phyloP scores from a whole-genome alignment of 2,329 filamentous ascomycete species.

The Teratosphaeria epicoccoides region DNA sequence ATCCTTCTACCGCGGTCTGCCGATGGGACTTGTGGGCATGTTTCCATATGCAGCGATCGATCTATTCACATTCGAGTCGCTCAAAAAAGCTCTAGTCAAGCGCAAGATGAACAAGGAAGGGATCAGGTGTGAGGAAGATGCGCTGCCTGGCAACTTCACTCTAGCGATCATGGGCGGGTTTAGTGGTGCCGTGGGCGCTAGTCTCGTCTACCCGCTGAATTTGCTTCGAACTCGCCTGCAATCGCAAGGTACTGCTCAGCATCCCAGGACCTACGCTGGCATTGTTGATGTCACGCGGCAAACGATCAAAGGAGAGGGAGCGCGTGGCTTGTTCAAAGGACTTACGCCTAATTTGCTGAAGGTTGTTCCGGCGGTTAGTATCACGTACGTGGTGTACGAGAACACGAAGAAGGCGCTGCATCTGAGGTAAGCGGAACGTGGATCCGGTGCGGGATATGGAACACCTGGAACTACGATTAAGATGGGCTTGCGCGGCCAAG shows the following conservation, averaged over 20 bases:
- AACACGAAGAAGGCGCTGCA: conserved; percentile 66
- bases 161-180: conserved; percentile 84
- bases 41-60: conserved; percentile 97
- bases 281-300: conserved; percentile 80
- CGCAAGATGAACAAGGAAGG: conserved; percentile 59
- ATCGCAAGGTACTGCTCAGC: conserved; percentile 86
- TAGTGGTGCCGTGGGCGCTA: conserved; percentile 83
- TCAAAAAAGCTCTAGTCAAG: conserved; percentile 63
- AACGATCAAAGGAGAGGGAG: conserved; percentile 73
- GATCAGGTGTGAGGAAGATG: conserved; percentile 73
- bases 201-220: conserved; percentile 91
- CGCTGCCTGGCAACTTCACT: conserved; percentile 64
- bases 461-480: background rate
- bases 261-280: conserved; percentile 80
- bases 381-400: conserved; percentile 85
- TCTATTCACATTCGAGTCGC: conserved; percentile 85
- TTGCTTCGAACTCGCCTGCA: conserved; percentile 76
- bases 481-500: background rate
- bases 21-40: conserved; percentile 90
- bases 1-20: conserved; percentile 81
- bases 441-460: background rate
- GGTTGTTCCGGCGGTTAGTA: conserved; percentile 89
- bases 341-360: conserved; percentile 92
- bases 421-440: conserved; percentile 12
- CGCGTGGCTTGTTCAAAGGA: conserved; percentile 84